Base-by-base conservation (phyloP, 2,329 filamentous ascomycete species). In the Neofusicoccum laricinum region DNA sequence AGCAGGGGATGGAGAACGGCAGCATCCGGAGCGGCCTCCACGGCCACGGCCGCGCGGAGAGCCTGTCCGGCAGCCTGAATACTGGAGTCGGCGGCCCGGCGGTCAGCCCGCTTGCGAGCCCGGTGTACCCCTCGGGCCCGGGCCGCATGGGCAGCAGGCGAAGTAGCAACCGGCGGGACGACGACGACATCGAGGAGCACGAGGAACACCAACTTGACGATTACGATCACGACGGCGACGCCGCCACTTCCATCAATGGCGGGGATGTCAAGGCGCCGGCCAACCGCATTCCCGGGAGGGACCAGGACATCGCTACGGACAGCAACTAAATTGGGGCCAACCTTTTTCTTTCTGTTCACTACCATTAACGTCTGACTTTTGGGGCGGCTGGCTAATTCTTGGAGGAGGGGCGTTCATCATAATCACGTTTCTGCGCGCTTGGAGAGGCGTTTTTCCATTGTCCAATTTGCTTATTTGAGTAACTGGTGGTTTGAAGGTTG, bases 31-130 rank as follows among this genome's bases (percentile, higher is more conserved):
- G 92, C 74, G 92, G 91, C 0, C 79, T 90, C 1, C 75, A 91
- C 2, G 90, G 91, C 0, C 93, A 97, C 75, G 87, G 86, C 2
- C 85, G 92, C 67, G 89, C 91, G 57, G 92, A 96, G 74, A 96
- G 93, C 76, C 86, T 94, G 63, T 90, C 83, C 66, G 90, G 91
- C 30, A 94, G 90, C 75, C 88, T 93, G 21, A 43, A 64, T 17
- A 80, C 78, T 15, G 77, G 83, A 34, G 41, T 46, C 11, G 55
- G 55, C 30, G 55, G 40, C 7, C 55, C 55, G n/a, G 25, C 55
- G 12, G 55, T 46, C 55, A 90, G 87, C 68, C 87, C 89, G 14
- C 76, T 93, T 41, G 84, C 85, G 2, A 90, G 86, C 66, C 78
- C 79, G 0, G 55, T 61, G 45, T 43, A 64, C 34, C 34, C 55